Evolutionary conservation across 2,329 filamentous ascomycete genomes (phyloP).

Genomic region (Aspergillus uvarum): DNA sequence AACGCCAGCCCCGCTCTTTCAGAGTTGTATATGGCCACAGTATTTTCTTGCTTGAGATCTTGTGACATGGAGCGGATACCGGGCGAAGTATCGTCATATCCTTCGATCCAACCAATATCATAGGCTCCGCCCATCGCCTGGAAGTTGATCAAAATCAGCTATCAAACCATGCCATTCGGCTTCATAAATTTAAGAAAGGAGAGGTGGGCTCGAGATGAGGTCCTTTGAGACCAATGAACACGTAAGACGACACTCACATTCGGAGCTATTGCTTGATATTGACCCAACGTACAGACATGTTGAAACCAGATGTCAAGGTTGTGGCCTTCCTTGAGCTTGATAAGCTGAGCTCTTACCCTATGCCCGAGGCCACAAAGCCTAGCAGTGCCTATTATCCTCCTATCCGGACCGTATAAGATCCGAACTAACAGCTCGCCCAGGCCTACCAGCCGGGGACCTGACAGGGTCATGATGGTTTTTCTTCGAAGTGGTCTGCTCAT

Average conservation of each 20-base stretch:
- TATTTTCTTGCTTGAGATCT: constrained; percentile 24
- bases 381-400: constrained; percentile 29
- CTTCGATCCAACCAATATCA: constrained; percentile 35
- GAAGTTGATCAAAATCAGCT: not conserved
- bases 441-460: constrained; percentile 19
- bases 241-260: constrained; percentile 23
- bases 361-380: constrained; percentile 29
- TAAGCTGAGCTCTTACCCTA: constrained; percentile 18
- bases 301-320: constrained; percentile 34
- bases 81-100: constrained; percentile 33
- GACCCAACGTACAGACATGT: constrained; percentile 29
- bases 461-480: not conserved
- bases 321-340: constrained; percentile 15
- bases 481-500: not conserved
- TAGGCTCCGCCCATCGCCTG: not conserved
- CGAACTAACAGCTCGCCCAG: constrained; percentile 28
- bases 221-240: not conserved
- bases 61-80: constrained; percentile 28
- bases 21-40: constrained; percentile 32
- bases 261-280: constrained; percentile 29
- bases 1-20: constrained; percentile 17
- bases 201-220: not conserved
- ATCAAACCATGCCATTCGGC: not conserved
- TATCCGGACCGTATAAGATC: constrained; percentile 33
- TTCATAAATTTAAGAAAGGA: not conserved